phyloP scores from a whole-genome alignment of 495 filamentous ascomycete genomes.

The Antarctomyces pellizariae region DNA sequence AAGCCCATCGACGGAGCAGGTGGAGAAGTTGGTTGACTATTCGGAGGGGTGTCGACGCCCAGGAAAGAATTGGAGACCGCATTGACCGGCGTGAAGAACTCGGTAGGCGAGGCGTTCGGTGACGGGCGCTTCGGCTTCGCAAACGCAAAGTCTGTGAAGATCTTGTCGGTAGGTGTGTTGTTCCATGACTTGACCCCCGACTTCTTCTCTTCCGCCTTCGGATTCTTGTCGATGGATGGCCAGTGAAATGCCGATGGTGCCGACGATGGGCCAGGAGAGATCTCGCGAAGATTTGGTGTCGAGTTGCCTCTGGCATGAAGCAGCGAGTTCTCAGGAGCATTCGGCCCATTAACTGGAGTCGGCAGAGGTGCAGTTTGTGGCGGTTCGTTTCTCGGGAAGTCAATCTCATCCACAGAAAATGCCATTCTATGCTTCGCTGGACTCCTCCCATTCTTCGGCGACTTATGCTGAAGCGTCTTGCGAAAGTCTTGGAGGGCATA shows the following conservation, averaged over 20 bases:
- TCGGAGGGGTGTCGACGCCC: neutral
- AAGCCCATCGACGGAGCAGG: neutral
- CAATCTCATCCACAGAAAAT: constrained; percentile 26
- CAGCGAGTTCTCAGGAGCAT: constrained; percentile 4
- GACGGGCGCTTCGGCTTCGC: neutral
- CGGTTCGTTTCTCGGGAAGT: constrained; percentile 20
- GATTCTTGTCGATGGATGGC: constrained; percentile 7
- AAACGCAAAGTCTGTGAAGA: neutral
- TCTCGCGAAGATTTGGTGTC: constrained; percentile 19
- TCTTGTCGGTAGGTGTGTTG: constrained; percentile 4
- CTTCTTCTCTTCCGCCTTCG: neutral
- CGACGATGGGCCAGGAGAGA: constrained; percentile 32
- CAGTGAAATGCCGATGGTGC: constrained; percentile 29
- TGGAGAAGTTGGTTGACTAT: constrained; percentile 1
- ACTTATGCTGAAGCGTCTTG: constrained; percentile 34
- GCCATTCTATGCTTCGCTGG: constrained; percentile 27
- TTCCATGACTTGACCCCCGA: neutral
- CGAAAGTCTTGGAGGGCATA: constrained; percentile 92
- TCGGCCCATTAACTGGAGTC: constrained; percentile 10
- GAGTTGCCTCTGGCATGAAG: constrained; percentile 18
- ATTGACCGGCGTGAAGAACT: constrained; percentile 5
- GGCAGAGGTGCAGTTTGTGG: constrained; percentile 28
- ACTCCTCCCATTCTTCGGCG: constrained; percentile 18
- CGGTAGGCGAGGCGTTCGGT: constrained; percentile 3
- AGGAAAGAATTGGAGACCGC: too few species aligned